These are phyloP conservation scores for Jaltomata sinuosa DNA, from an alignment of 257 asterid genomes.

Conservation along the genomic window DNA sequence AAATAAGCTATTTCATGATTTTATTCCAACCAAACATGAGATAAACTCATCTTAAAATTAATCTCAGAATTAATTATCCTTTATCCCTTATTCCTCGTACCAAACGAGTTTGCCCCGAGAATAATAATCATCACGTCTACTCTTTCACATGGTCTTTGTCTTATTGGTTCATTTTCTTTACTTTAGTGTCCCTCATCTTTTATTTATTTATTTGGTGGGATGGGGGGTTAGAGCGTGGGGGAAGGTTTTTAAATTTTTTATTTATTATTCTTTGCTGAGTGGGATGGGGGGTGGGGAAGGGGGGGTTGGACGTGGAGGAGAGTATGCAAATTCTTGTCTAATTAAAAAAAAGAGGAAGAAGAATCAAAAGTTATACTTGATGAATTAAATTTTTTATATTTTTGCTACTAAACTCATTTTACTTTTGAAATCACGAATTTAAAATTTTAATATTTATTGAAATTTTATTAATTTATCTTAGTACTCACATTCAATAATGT, in stretches of 20 bases:
- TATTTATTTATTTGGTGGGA: not conserved
- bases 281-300: not conserved
- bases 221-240: not conserved
- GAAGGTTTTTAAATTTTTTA: not conserved
- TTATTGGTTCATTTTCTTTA: not conserved
- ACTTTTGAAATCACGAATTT: not conserved
- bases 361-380: not conserved
- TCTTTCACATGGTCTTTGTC: not conserved
- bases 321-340: not conserved
- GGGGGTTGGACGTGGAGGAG: not conserved
- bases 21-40: no score
- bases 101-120: not conserved
- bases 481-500: no score
- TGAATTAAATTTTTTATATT: not conserved
- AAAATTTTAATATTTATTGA: not conserved
- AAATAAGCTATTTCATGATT: no score
- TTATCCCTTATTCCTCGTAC: no score
- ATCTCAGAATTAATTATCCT: no score
- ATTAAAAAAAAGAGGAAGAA: no score
- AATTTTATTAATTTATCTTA: not conserved
- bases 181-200: not conserved
- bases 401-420: not conserved
- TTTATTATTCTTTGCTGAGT: not conserved
- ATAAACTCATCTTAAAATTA: no score
- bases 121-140: not conserved